A percentile compares a stretch with the other conserved stretches of the same genome.
phyloP scores from a whole-genome alignment of 306 rosid genomes.

The Cucumis sativus region DNA sequence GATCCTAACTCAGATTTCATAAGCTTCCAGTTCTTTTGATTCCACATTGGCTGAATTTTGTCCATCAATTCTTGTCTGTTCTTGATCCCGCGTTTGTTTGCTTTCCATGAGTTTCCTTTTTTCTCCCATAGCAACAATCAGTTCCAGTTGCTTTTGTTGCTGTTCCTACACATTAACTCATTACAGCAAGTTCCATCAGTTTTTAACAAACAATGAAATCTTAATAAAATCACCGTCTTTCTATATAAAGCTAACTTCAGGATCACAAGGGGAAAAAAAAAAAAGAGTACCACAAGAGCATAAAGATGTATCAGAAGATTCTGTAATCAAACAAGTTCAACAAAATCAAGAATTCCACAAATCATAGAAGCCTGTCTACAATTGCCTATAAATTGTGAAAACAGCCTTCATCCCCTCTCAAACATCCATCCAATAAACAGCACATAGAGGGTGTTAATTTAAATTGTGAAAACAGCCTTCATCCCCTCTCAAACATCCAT shows the following conservation, averaged over 20 bases:
- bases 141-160: conserved; percentile 75
- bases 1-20: conserved; percentile 30
- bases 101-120: conserved; percentile 48
- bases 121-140: conserved; percentile 71
- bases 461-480: not conserved
- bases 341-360: not conserved
- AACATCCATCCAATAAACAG: too few species aligned
- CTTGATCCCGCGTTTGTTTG: conserved; percentile 24
- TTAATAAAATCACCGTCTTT: not conserved
- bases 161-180: conserved; percentile 47
- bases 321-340: not conserved
- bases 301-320: not conserved
- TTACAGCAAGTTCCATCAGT: not conserved
- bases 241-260: not conserved
- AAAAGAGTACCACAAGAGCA: not conserved
- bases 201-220: not conserved
- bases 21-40: conserved; percentile 45
- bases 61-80: conserved; percentile 16
- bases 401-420: too few species aligned
- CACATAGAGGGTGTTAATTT: too few species aligned
- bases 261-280: not conserved
- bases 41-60: conserved; percentile 22
- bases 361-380: not conserved
- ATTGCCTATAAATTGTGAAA: not conserved
- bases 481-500: not conserved